Conservation (phyloP, 2,329 filamentous ascomycete genomes). For the Cladosporium sp. region DNA sequence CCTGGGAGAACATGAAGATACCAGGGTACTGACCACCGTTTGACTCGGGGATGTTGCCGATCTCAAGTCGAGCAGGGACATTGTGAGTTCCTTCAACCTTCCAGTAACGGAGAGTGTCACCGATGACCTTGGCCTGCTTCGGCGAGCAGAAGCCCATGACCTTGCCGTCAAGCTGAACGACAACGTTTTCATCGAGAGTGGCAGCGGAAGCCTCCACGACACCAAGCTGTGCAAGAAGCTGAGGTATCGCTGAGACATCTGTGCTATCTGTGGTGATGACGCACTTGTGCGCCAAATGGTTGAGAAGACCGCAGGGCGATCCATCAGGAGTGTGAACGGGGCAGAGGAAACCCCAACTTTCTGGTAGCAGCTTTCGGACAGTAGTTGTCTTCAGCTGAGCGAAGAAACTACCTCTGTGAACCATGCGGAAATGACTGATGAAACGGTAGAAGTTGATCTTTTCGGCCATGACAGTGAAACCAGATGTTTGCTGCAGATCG, state of each 20-base stretch:
- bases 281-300: constrained; percentile 95
- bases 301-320: constrained; percentile 87
- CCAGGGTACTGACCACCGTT: constrained; percentile 94
- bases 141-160: constrained; percentile 90
- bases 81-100: constrained; percentile 85
- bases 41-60: constrained; percentile 86
- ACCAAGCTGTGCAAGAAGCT: constrained; percentile 75
- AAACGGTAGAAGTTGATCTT: constrained; percentile 99
- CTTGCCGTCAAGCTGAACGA: constrained; percentile 85
- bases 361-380: constrained; percentile 89
- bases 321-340: constrained; percentile 98
- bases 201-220: constrained; percentile 74
- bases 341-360: constrained; percentile 97
- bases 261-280: constrained; percentile 75
- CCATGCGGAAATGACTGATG: constrained; percentile 98
- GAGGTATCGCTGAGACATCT: constrained; percentile 73
- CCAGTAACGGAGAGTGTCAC: constrained; percentile 88
- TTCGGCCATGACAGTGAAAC: constrained; percentile 94
- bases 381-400: constrained; percentile 96
- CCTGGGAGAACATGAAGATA: constrained; percentile 85
- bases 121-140: constrained; percentile 75
- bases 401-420: constrained; percentile 98
- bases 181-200: constrained; percentile 77
- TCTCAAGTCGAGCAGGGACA: constrained; percentile 81
- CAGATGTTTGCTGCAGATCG: constrained; percentile 90